Conservation (phyloP, 2,329 filamentous ascomycete genomes). For the Aspergillus pseudoterreus region DNA sequence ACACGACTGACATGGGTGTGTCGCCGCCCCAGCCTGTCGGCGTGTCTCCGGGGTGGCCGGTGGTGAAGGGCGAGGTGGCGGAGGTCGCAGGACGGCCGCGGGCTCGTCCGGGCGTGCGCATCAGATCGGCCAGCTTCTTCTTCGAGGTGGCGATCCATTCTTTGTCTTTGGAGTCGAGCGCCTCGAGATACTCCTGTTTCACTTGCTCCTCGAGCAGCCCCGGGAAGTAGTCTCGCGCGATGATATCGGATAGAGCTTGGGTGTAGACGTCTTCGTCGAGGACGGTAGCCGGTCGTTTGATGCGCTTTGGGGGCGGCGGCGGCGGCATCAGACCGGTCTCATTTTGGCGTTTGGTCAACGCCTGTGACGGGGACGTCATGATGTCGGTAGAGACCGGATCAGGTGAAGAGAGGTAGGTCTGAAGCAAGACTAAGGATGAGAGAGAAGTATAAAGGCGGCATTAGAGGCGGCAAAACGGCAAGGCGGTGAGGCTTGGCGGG, state of each 20-base stretch:
- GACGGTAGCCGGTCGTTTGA: slow-evolving; percentile 83
- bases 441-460: neutral
- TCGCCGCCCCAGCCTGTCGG: slow-evolving; percentile 61
- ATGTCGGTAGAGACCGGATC: slow-evolving; percentile 1
- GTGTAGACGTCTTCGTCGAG: slow-evolving; percentile 95
- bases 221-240: slow-evolving; percentile 94
- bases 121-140: slow-evolving; percentile 67
- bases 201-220: slow-evolving; percentile 80
- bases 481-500: neutral
- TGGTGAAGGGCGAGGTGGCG: slow-evolving; percentile 8
- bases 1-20: slow-evolving; percentile 63
- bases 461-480: neutral
- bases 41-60: slow-evolving; percentile 24
- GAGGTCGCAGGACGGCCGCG: slow-evolving; percentile 7
- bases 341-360: slow-evolving; percentile 32
- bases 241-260: slow-evolving; percentile 85
- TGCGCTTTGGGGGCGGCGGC: slow-evolving; percentile 78
- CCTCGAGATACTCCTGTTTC: slow-evolving; percentile 89
- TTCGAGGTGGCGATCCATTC: slow-evolving; percentile 84
- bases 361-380: slow-evolving; percentile 29
- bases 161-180: slow-evolving; percentile 77
- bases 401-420: neutral
- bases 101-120: slow-evolving; percentile 67
- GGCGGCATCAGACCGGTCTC: slow-evolving; percentile 74
- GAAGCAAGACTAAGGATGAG: neutral